Evolutionary conservation across 2,329 filamentous ascomycete genomes (phyloP).

Genomic region (Ceratocystis diversiconidia): DNA sequence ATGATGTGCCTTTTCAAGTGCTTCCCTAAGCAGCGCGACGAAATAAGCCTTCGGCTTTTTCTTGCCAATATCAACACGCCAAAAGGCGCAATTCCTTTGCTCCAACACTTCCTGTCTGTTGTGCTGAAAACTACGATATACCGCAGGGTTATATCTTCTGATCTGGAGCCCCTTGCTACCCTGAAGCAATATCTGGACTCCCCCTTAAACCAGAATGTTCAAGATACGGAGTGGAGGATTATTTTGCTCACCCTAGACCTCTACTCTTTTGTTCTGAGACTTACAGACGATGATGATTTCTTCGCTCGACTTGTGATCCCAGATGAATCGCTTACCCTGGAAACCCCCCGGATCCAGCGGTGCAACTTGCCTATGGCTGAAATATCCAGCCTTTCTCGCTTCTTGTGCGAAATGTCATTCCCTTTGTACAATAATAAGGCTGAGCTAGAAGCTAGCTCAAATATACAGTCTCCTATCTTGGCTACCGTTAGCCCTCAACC

Average conservation of each 20-base stretch:
- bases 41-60: conserved; percentile 90
- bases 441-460: conserved; percentile 28
- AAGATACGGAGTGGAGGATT: conserved; percentile 64
- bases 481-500: background rate
- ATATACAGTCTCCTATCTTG: background rate
- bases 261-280: conserved; percentile 79
- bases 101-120: conserved; percentile 72
- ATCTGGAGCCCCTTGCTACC: conserved; percentile 2
- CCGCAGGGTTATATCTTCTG: conserved; percentile 13
- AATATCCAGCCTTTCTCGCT: conserved; percentile 59
- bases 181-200: conserved; percentile 6
- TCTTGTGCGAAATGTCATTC: conserved; percentile 84
- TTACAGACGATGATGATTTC: conserved; percentile 96
- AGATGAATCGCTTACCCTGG: conserved; percentile 22
- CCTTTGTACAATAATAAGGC: conserved; percentile 71
- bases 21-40: conserved; percentile 68
- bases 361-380: conserved; percentile 59
- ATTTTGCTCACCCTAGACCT: conserved; percentile 84
- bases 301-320: conserved; percentile 42
- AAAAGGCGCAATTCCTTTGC: conserved; percentile 41
- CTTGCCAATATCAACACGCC: conserved; percentile 48
- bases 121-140: conserved; percentile 30
- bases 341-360: conserved; percentile 36
- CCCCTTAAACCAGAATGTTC: background rate
- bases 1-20: conserved; percentile 72